Conservation (phyloP, 176 grass and related monocot species). For the Saccharum spontaneum region DNA sequence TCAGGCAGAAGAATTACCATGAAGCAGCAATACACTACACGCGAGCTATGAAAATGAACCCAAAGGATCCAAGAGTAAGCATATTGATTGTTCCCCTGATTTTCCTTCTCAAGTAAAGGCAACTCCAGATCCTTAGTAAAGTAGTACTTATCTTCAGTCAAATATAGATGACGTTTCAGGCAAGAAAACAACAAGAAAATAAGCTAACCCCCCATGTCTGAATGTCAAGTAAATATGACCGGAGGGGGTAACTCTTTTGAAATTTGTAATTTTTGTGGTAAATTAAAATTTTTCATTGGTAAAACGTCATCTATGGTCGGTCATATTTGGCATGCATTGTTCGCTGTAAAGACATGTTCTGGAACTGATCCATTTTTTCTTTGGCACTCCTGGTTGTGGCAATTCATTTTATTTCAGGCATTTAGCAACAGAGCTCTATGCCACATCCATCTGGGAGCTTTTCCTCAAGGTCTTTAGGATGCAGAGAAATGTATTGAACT, state of each 20-base stretch:
- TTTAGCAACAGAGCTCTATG: conserved; percentile 61
- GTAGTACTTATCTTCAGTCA: background rate
- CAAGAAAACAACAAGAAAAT: background rate
- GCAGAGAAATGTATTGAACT: conserved; percentile 62
- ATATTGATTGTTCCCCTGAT: background rate
- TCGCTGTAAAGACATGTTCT: background rate
- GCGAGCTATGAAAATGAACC: conserved; percentile 47
- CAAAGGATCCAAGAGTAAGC: conserved; percentile 60
- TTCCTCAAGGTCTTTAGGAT: conserved; percentile 54
- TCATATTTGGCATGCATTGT: conserved; percentile 3
- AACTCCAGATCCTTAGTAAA: background rate
- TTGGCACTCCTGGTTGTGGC: background rate
- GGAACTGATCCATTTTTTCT: background rate
- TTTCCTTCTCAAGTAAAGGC: background rate
- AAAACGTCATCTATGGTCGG: background rate
- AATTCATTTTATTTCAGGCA: conserved; percentile 27
- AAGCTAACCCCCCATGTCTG: background rate
- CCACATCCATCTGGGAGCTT: conserved; percentile 46
- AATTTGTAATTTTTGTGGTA: background rate
- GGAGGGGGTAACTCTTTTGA: background rate
- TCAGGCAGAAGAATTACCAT: conserved; percentile 51
- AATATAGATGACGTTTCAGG: background rate
- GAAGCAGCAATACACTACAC: conserved; percentile 62
- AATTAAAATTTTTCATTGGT: background rate
- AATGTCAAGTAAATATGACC: background rate